These are phyloP conservation scores for Pseudocercospora ulei DNA, from an alignment of 2,329 filamentous ascomycete genomes.

Conservation along the genomic window DNA sequence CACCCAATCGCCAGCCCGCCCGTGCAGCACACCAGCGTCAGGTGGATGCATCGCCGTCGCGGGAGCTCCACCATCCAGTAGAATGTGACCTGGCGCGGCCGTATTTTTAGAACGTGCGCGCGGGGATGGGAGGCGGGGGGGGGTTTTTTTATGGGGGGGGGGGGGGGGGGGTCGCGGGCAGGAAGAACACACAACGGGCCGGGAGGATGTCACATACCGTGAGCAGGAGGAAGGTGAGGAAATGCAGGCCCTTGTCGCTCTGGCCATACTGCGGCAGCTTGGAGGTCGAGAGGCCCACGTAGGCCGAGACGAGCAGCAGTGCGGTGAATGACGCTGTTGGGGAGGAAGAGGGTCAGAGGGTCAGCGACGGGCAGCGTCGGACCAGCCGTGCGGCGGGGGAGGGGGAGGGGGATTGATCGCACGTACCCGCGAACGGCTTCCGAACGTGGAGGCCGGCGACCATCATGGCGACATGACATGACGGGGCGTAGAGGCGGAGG, in stretches of 20 bases:
- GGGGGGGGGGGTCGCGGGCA: neutral
- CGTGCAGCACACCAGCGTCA: slow-evolving; percentile 74
- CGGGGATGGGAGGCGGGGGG: neutral
- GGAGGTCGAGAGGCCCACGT: slow-evolving; percentile 62
- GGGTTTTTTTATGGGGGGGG: neutral
- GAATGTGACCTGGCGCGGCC: slow-evolving; percentile 45
- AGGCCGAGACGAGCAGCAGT: slow-evolving; percentile 61
- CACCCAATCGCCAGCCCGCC: slow-evolving; percentile 60
- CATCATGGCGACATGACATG: slow-evolving; percentile 29
- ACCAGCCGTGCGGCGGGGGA: slow-evolving; percentile 5
- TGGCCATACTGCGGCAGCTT: slow-evolving; percentile 54
- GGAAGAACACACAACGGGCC: neutral
- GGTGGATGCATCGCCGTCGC: slow-evolving; percentile 71
- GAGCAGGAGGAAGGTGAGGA: slow-evolving; percentile 79
- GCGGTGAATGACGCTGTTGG: slow-evolving; percentile 42
- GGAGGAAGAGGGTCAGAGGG: neutral
- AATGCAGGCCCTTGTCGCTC: slow-evolving; percentile 77
- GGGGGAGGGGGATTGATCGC: slow-evolving; percentile 5
- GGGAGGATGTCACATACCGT: slow-evolving; percentile 45
- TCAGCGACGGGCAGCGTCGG: slow-evolving; percentile 9
- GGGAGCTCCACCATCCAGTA: slow-evolving; percentile 96
- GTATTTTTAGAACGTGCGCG: slow-evolving; percentile 4
- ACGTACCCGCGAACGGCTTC: slow-evolving; percentile 75
- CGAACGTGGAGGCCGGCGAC: slow-evolving; percentile 59
- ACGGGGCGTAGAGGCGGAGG: neutral